Percentiles rank a stretch among this genome's conserved stretches.
phyloP scores from a whole-genome alignment of 2,329 filamentous ascomycete species.

The Anthostomella pinea region DNA sequence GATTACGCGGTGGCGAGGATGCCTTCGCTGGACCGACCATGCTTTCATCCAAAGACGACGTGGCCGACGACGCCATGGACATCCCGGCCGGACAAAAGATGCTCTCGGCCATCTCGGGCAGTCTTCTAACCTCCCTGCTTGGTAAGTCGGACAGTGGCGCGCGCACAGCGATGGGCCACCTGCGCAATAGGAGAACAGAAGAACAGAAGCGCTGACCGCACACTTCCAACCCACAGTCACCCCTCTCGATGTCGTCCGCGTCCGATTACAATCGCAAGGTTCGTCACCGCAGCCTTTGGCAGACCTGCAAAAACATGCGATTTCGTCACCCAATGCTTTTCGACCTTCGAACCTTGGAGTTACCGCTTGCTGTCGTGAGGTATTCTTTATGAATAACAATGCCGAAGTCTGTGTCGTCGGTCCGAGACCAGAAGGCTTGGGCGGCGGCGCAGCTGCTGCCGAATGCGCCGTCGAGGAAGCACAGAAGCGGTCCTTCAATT shows the following conservation, averaged over 20 bases:
- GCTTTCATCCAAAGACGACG: slow-evolving; percentile 34
- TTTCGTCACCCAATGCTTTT: slow-evolving; percentile 62
- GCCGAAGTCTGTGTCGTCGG: slow-evolving; percentile 77
- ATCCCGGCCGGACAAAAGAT: slow-evolving; percentile 88
- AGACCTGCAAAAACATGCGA: slow-evolving; percentile 54
- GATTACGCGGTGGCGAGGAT: slow-evolving; percentile 34
- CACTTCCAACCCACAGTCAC: slow-evolving; percentile 62
- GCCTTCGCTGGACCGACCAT: slow-evolving; percentile 32
- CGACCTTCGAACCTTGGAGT: slow-evolving; percentile 81
- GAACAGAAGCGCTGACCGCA: slow-evolving; percentile 13
- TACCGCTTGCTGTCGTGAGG: slow-evolving; percentile 91
- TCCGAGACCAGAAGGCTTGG: slow-evolving; percentile 48
- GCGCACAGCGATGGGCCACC: no score
- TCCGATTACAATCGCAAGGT: slow-evolving; percentile 84
- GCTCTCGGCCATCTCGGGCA: slow-evolving; percentile 89
- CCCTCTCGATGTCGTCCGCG: slow-evolving; percentile 92
- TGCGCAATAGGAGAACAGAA: background rate
- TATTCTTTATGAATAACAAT: slow-evolving; percentile 92
- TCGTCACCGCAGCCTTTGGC: slow-evolving; percentile 46
- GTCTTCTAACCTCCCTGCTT: slow-evolving; percentile 82
- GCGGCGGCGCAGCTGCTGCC: slow-evolving; percentile 45
- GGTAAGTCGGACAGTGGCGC: slow-evolving; percentile 68
- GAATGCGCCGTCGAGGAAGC: slow-evolving; percentile 87
- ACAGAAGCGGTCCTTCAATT: slow-evolving; percentile 79
- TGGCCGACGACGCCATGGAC: slow-evolving; percentile 50